Conservation (phyloP, 148 eudicot genomes). For the Agrostemma githago region DNA sequence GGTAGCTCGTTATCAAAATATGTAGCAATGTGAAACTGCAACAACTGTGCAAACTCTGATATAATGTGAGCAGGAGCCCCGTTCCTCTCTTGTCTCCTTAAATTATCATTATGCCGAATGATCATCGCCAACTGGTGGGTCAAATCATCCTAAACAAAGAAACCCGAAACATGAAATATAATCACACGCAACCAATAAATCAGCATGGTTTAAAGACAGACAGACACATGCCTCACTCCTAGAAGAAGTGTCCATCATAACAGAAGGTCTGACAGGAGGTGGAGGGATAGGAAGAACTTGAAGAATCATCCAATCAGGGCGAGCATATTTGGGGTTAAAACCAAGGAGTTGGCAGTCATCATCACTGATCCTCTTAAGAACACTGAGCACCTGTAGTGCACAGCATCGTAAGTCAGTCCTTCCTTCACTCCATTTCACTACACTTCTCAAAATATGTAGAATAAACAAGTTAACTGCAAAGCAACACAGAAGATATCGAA, state of each 20-base stretch:
- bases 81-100: slow-evolving; percentile 92
- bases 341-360: slow-evolving; percentile 65
- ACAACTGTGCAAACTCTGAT: slow-evolving; percentile 85
- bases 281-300: slow-evolving; percentile 83
- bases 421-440: background rate
- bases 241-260: slow-evolving; percentile 73
- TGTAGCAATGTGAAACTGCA: slow-evolving; percentile 96
- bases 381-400: slow-evolving; percentile 52
- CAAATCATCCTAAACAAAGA: slow-evolving; percentile 72
- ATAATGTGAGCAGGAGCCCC: slow-evolving; percentile 99
- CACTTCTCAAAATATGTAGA: background rate
- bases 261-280: slow-evolving; percentile 75
- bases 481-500: background rate
- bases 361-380: slow-evolving; percentile 62
- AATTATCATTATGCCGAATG: slow-evolving; percentile 81
- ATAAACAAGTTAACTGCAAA: background rate
- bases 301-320: slow-evolving; percentile 86
- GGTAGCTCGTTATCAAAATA: slow-evolving; percentile 99
- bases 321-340: slow-evolving; percentile 62
- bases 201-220: background rate
- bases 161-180: background rate
- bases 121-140: slow-evolving; percentile 99
- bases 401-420: background rate
- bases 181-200: background rate
- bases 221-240: slow-evolving; percentile 58